Percentiles rank a stretch among this genome's conserved stretches.
phyloP scores from a whole-genome alignment of 1,139 yeast species.

The Kodamaea ohmeri region DNA sequence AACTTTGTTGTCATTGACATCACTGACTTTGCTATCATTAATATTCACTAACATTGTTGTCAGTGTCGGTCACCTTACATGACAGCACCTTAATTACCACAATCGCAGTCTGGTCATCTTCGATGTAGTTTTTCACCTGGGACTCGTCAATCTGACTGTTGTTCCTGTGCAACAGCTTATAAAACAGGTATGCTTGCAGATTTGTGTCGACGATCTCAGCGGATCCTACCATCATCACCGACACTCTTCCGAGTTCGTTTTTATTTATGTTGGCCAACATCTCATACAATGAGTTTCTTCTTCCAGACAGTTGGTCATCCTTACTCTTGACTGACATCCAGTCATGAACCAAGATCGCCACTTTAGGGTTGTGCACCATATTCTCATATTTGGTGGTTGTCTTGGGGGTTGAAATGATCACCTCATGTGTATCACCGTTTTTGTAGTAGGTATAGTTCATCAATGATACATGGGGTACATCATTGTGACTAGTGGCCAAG shows the following conservation, averaged over 20 bases:
- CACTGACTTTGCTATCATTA: background rate
- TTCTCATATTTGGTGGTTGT: slow-evolving; percentile 71
- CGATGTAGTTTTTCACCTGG: slow-evolving; percentile 51
- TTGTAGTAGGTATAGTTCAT: slow-evolving; percentile 79
- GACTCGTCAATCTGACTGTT: slow-evolving; percentile 67
- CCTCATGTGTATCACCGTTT: slow-evolving; percentile 35
- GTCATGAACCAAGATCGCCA: slow-evolving; percentile 80
- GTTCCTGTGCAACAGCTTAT: slow-evolving; percentile 57
- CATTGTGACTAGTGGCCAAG: slow-evolving; percentile 69
- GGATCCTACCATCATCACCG: slow-evolving; percentile 73
- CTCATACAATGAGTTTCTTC: slow-evolving; percentile 52
- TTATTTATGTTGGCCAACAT: slow-evolving; percentile 72
- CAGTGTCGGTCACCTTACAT: slow-evolving; percentile 80
- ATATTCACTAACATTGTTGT: slow-evolving; percentile 59
- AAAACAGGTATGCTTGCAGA: slow-evolving; percentile 50
- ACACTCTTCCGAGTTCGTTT: slow-evolving; percentile 68
- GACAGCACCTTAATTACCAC: slow-evolving; percentile 60
- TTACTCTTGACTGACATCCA: slow-evolving; percentile 62
- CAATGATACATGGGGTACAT: slow-evolving; percentile 77
- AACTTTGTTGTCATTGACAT: background rate
- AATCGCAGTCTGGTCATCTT: slow-evolving; percentile 58
- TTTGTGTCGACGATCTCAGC: slow-evolving; percentile 53
- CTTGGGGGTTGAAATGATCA: slow-evolving; percentile 68
- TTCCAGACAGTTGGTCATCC: slow-evolving; percentile 21
- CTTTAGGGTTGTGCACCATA: slow-evolving; percentile 64